phyloP scores from a whole-genome alignment of 352 stramenopile species.

The Pythium brassicae region DNA sequence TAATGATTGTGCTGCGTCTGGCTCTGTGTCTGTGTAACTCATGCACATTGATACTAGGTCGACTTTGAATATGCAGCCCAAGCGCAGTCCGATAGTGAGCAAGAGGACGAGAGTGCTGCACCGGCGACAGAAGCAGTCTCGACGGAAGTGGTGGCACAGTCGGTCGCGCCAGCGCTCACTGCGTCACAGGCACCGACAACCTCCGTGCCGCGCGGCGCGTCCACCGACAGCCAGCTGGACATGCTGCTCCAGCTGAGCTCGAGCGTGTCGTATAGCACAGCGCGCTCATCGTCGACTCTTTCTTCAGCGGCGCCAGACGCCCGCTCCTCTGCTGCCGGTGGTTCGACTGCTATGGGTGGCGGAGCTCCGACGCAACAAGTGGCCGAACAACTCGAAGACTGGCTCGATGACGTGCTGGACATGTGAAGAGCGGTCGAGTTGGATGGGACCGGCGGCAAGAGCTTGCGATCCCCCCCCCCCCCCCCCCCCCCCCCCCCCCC shows the following conservation, averaged over 20 bases:
- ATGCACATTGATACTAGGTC: slow-evolving; percentile 14
- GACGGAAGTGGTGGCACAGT: neutral
- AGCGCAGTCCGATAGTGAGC: slow-evolving; percentile 7
- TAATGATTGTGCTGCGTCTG: neutral
- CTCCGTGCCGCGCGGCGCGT: slow-evolving; percentile 2
- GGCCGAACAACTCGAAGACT: slow-evolving; percentile 54
- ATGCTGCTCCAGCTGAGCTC: slow-evolving; percentile 38
- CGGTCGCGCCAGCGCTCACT: neutral
- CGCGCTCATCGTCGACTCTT: neutral
- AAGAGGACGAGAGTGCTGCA: slow-evolving; percentile 7
- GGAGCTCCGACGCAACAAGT: neutral
- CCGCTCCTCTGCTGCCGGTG: neutral
- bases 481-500: no score
- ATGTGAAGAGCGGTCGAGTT: no score
- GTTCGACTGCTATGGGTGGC: neutral
- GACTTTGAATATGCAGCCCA: slow-evolving; percentile 37
- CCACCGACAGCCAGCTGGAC: slow-evolving; percentile 29
- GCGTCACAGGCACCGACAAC: neutral
- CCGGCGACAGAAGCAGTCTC: neutral
- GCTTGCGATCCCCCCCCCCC: no score
- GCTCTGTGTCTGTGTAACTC: neutral
- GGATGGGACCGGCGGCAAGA: no score
- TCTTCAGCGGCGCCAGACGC: slow-evolving; percentile 3
- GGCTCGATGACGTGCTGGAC: slow-evolving; percentile 66
- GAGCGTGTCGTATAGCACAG: slow-evolving; percentile 2